A percentile compares a stretch with the other conserved stretches of the same genome.
Conservation (phyloP, 331 rosid species). For the Quercus phellos region DNA sequence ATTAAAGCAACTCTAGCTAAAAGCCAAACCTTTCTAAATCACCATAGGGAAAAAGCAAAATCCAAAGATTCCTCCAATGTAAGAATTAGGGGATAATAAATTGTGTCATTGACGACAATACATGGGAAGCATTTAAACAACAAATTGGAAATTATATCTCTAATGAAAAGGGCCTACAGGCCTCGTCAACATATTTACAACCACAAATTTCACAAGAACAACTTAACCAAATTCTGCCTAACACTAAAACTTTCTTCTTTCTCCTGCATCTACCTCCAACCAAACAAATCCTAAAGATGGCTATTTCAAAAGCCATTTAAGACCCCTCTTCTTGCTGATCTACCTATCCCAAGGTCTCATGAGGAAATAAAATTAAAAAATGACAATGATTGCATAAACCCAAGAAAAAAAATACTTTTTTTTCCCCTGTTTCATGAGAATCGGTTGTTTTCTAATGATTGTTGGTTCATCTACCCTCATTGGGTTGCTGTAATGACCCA, state of each 20-base stretch:
- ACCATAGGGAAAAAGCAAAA: too few relatives aligned
- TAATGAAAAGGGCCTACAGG: background rate
- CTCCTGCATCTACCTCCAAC: constrained; percentile 4
- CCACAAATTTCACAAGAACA: background rate
- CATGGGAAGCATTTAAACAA: background rate
- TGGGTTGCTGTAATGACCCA: constrained; percentile 40
- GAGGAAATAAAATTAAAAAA: constrained; percentile 7
- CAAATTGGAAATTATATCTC: background rate
- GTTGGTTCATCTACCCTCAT: constrained; percentile 39
- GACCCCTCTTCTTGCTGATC: background rate
- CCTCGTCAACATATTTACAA: constrained; percentile 26
- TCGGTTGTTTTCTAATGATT: background rate
- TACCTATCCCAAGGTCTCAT: constrained; percentile 12
- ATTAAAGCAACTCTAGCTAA: background rate
- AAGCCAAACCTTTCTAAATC: background rate
- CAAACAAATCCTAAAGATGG: background rate
- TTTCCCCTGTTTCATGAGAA: background rate
- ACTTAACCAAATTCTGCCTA: constrained; percentile 1
- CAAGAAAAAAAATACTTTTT: constrained; percentile 7
- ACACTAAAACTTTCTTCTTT: background rate
- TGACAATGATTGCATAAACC: background rate
- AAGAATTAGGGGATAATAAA: background rate
- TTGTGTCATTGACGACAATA: background rate
- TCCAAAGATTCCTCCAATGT: background rate
- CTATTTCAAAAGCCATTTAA: background rate